Evolutionary conservation across 352 stramenopile genomes (phyloP).

Genomic region (Phytophthora uliginosa): DNA sequence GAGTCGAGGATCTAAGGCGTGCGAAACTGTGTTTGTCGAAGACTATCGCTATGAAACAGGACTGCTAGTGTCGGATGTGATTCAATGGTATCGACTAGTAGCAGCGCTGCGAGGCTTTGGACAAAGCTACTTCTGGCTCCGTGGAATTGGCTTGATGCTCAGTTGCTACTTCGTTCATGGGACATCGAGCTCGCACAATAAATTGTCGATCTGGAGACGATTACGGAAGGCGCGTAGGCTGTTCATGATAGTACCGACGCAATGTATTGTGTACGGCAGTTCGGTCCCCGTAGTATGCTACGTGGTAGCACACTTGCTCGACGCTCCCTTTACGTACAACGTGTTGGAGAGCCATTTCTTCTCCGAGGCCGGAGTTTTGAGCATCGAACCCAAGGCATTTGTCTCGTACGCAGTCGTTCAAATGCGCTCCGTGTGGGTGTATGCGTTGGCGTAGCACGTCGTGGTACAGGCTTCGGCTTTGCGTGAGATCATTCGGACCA

Average conservation of each 20-base stretch:
- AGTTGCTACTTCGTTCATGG: slow-evolving; percentile 32
- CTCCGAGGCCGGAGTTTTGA: slow-evolving; percentile 32
- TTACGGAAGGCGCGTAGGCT: slow-evolving; percentile 25
- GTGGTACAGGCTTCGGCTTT: slow-evolving; percentile 10
- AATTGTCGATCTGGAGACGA: background rate
- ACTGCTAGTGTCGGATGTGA: slow-evolving; percentile 25
- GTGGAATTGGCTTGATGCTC: slow-evolving; percentile 31
- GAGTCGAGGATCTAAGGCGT: slow-evolving; percentile 6
- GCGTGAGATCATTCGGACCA: slow-evolving; percentile 1
- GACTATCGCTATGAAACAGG: slow-evolving; percentile 56
- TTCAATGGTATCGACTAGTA: slow-evolving; percentile 41
- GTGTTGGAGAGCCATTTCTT: slow-evolving; percentile 41
- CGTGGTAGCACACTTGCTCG: slow-evolving; percentile 51
- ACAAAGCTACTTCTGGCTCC: slow-evolving; percentile 52
- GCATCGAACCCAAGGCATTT: slow-evolving; percentile 31
- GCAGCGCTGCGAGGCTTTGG: slow-evolving; percentile 35
- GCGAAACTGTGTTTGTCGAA: slow-evolving; percentile 47
- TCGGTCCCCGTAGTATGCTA: slow-evolving; percentile 54
- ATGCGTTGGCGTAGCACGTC: slow-evolving; percentile 39
- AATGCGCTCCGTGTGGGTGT: slow-evolving; percentile 58
- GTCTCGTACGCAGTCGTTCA: slow-evolving; percentile 44
- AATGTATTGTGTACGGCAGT: slow-evolving; percentile 63
- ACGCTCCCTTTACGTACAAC: slow-evolving; percentile 53
- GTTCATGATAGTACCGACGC: slow-evolving; percentile 53
- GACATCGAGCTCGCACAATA: background rate